These are phyloP conservation scores for Cichorium intybus DNA, from an alignment of 140 eudicot species.

Conservation along the genomic window DNA sequence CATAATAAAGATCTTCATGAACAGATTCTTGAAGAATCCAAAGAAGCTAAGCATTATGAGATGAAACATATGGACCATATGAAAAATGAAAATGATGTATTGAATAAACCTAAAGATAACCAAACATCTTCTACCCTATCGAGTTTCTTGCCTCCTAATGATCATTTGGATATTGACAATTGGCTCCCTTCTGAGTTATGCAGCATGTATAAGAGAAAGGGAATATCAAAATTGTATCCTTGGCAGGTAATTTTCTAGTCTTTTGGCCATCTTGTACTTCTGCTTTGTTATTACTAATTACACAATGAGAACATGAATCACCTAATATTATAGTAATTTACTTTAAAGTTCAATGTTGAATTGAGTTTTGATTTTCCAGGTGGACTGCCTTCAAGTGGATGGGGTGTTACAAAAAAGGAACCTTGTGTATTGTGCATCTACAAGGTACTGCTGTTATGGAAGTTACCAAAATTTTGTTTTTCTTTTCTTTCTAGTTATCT, in stretches of 20 bases:
- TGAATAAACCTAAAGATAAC: conserved; percentile 29
- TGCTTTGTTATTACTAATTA: too few relatives aligned
- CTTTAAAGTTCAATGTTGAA: neutral
- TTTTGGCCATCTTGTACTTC: too few relatives aligned
- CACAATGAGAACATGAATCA: too few relatives aligned
- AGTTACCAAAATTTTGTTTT: too few relatives aligned
- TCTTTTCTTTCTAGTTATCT: too few relatives aligned
- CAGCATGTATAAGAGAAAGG: conserved; percentile 57
- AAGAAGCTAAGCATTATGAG: conserved; percentile 67
- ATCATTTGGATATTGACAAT: conserved; percentile 56
- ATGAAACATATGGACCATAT: conserved; percentile 32
- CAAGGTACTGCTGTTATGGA: conserved; percentile 65
- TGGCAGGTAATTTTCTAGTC: conserved; percentile 74
- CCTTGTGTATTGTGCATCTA: conserved; percentile 98
- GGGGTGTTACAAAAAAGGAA: conserved; percentile 86
- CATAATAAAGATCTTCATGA: neutral
- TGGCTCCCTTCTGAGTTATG: conserved; percentile 95
- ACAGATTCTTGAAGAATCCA: conserved; percentile 18
- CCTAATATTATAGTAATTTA: too few relatives aligned
- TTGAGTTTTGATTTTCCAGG: conserved; percentile 44
- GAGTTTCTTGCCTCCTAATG: conserved; percentile 44
- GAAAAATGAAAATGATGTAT: conserved; percentile 15
- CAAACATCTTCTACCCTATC: conserved; percentile 62
- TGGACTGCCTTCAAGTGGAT: conserved; percentile 94
- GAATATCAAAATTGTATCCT: conserved; percentile 78